Evolutionary conservation across 805 yeast species (phyloP), one percentile per base, ranked within the genome.

Genomic region (Saccharomycopsis sp.): DNA sequence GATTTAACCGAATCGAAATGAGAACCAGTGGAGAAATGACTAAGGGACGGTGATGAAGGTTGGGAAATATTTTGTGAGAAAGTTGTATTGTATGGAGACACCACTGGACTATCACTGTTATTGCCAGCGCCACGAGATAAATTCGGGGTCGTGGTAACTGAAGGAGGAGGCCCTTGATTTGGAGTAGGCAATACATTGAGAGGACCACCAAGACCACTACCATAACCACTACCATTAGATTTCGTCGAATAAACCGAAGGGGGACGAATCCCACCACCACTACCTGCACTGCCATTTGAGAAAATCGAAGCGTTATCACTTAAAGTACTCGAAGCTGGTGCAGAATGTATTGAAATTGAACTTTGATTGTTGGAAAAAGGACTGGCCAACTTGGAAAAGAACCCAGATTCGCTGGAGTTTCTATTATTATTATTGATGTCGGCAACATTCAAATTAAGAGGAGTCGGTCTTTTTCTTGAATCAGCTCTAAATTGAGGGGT

Each of bases 1-100:
- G 51, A 40, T 21, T 45, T 48, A 27, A 48, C 49, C 16, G 51
- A 44, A 22, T 48, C 51, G 33, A 48, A 48, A 32, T 44, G 45
- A 20, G 51, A 41, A n/a, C 21, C 39, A 3, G 28, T 4, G n/a
- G 47, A 36, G 27, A 40, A 38, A 32, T 41, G 40, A 28, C 45
- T 40, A 21, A 40, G 44, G 4, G 44, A 26, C 9, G 51, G 51
- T 14, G 51, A 48, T 7, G 46, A 40, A 3, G 51, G 51, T 26
- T 48, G 51, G 13, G 51, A 48, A 19, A 8, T 14, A 16, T 6
- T 23, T 20, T 31, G 38, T 7, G 41, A 20, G 27, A 46, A 46
- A 28, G 38, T 46, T 5, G 44, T 22, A 27, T 43, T 38, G 33
- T 38, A 46, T 4, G 50, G 50, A 27, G 50, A 46, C 11, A 22